phyloP scores from a whole-genome alignment of 106 monocot species.

The Dendrobium catenatum region DNA sequence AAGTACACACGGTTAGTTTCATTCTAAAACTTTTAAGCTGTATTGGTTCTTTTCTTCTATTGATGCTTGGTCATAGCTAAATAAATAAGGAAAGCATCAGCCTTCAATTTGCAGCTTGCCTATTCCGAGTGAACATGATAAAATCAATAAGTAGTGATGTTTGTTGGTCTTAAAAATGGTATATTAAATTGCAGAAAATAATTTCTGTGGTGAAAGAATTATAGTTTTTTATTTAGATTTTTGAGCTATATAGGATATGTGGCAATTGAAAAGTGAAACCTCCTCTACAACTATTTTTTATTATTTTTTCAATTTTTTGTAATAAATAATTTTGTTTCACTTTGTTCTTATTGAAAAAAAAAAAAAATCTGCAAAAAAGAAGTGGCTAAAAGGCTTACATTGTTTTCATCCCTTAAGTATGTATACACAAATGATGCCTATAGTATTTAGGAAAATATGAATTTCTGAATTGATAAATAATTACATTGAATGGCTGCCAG shows the following conservation, averaged over 20 bases:
- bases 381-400: too few relatives aligned
- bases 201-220: background rate
- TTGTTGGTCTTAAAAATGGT: background rate
- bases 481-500: too few relatives aligned
- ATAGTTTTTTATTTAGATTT: conserved; percentile 2
- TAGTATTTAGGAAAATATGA: too few relatives aligned
- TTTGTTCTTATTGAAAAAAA: too few relatives aligned
- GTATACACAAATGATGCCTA: too few relatives aligned
- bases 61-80: background rate
- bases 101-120: background rate
- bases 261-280: background rate
- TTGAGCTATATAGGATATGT: background rate
- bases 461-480: too few relatives aligned
- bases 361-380: too few relatives aligned
- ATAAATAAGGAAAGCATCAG: background rate
- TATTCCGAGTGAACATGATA: background rate
- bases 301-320: too few relatives aligned
- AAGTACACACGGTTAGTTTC: conserved; percentile 63
- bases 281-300: background rate
- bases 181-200: background rate
- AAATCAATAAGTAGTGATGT: background rate
- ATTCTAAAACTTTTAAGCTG: background rate
- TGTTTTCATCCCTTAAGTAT: too few relatives aligned
- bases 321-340: too few relatives aligned
- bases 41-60: background rate